Evolutionary conservation across 371 early-diverging fungal genomes (phyloP).

Genomic region (Syncephalastrum contaminatum): DNA sequence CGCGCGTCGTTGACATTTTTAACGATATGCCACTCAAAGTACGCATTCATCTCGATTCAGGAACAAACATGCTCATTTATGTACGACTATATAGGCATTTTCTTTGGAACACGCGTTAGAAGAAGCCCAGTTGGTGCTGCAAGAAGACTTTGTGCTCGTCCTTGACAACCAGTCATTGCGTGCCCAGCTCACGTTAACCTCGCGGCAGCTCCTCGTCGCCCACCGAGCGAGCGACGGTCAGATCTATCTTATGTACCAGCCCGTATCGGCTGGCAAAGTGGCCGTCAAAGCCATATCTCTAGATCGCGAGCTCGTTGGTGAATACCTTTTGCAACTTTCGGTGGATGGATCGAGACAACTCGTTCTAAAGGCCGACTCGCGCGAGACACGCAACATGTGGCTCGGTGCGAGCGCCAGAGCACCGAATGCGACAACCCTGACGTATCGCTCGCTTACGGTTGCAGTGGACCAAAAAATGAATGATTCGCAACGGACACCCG

Average conservation of each 20-base stretch:
- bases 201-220: background rate
- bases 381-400: conserved; percentile 24
- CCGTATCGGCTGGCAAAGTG: conserved; percentile 17
- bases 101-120: background rate
- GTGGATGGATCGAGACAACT: conserved; percentile 13
- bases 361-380: conserved; percentile 11
- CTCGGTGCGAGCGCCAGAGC: conserved; percentile 12
- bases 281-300: conserved; percentile 18
- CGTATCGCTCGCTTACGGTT: conserved; percentile 5
- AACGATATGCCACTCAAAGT: conserved; percentile 25
- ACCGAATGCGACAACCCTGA: conserved; percentile 11
- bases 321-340: conserved; percentile 21
- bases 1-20: conserved; percentile 26
- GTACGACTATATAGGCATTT: background rate
- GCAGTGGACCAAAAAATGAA: conserved; percentile 4
- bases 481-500: conserved; percentile 7
- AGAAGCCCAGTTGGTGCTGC: conserved; percentile 15
- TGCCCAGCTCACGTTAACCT: conserved; percentile 6
- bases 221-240: conserved; percentile 1
- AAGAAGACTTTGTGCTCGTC: conserved; percentile 5
- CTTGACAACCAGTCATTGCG: conserved; percentile 9
- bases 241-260: conserved; percentile 17
- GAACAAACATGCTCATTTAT: conserved; percentile 1
- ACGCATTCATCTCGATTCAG: background rate
- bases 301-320: conserved; percentile 25